A percentile compares a stretch with the other conserved stretches of the same genome.
These are phyloP conservation scores for Chaetomium cochliodes DNA, from an alignment of 495 filamentous ascomycete genomes.

Conservation along the genomic window DNA sequence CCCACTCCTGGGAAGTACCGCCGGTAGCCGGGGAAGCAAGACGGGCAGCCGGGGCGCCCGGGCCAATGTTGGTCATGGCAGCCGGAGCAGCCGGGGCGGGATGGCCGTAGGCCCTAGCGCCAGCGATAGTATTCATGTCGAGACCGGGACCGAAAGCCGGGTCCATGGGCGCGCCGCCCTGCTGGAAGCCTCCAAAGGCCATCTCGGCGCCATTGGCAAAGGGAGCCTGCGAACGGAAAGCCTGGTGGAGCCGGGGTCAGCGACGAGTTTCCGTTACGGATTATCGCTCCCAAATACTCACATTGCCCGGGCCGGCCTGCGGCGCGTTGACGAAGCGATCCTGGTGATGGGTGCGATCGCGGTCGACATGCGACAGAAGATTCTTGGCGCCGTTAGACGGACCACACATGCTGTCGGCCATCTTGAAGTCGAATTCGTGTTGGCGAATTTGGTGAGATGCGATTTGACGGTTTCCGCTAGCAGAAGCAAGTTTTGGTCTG, in stretches of 20 bases:
- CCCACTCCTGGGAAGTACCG: conserved; percentile 27
- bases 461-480: neutral
- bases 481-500: neutral
- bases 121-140: conserved; percentile 19
- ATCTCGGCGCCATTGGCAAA: conserved; percentile 21
- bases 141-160: conserved; percentile 14
- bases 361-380: conserved; percentile 75
- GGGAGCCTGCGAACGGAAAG: conserved; percentile 33
- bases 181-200: conserved; percentile 31
- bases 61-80: neutral
- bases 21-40: conserved; percentile 22
- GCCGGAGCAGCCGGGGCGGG: conserved; percentile 14
- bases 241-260: conserved; percentile 23
- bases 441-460: conserved; percentile 9
- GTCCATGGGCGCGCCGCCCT: conserved; percentile 18
- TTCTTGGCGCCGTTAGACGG: conserved; percentile 86
- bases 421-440: conserved; percentile 40
- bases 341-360: conserved; percentile 81
- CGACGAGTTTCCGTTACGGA: neutral
- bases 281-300: conserved; percentile 15
- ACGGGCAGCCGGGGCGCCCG: conserved; percentile 15
- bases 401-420: conserved; percentile 83
- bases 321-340: conserved; percentile 54
- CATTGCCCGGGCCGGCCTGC: conserved; percentile 24
- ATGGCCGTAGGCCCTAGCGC: conserved; percentile 11